These are phyloP conservation scores for Sarocladium kiliense DNA, from an alignment of 2,329 filamentous ascomycete genomes.

Conservation along the genomic window DNA sequence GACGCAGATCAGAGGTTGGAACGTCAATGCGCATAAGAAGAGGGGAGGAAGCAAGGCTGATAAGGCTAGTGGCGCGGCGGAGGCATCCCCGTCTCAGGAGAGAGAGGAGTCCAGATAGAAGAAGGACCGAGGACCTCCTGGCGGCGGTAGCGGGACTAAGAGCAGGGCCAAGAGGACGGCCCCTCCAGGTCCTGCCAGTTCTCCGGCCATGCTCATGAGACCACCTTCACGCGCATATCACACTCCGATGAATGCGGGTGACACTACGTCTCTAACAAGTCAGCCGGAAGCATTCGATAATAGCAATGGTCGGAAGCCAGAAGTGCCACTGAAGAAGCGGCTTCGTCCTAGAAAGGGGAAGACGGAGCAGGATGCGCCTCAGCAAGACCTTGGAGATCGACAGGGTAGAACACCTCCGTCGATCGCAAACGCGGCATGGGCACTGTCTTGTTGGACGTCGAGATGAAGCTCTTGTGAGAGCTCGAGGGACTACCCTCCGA, in stretches of 20 bases:
- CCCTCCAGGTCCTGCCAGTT: background rate
- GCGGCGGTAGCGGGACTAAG: conserved; percentile 1
- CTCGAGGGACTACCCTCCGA: too few relatives aligned
- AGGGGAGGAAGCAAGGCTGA: conserved; percentile 24
- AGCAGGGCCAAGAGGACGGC: background rate
- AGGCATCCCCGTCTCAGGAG: conserved; percentile 7
- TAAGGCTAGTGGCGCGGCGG: conserved; percentile 24
- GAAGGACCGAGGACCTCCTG: conserved; percentile 3
- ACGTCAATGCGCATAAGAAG: conserved; percentile 36
- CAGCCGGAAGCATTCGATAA: background rate
- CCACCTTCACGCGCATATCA: background rate
- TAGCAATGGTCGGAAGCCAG: background rate
- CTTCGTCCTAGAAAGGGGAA: conserved; percentile 9
- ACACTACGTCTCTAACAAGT: background rate
- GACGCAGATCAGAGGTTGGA: conserved; percentile 54
- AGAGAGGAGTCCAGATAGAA: conserved; percentile 14
- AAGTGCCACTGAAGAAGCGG: conserved; percentile 7
- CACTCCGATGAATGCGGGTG: background rate
- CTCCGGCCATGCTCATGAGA: background rate
- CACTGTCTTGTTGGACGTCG: too few relatives aligned
- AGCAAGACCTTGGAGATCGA: too few relatives aligned
- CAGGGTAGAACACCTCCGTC: too few relatives aligned
- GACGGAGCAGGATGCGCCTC: too few relatives aligned
- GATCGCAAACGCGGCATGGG: too few relatives aligned
- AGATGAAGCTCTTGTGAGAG: too few relatives aligned